Base-by-base conservation (phyloP, 2,329 filamentous ascomycete species). In the Zymoseptoria passerinii region DNA sequence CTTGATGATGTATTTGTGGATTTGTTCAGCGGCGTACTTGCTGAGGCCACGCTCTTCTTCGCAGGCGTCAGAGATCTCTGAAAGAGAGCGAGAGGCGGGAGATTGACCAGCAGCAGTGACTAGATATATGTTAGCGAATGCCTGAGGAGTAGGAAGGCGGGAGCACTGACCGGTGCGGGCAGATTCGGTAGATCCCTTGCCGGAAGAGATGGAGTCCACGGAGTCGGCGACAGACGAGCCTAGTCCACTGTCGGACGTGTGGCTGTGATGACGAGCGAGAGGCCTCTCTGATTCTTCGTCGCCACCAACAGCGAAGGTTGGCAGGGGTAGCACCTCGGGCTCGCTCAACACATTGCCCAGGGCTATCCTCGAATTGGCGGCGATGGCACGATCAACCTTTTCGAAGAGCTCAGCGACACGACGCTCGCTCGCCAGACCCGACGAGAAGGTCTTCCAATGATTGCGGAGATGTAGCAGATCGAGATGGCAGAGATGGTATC, bases 241-340 rank as follows among this genome's bases (percentile, higher is more conserved):
- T 63, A 96, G 79, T 56, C 90, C 92, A 72, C 91, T 95, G 76
- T 96, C 92, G 16, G 90, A 94, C 59, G 83, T 83, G 75, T 91
- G 87, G 69, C 85, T 82, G 70, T 85, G 81, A 70, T 84, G 81
- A 58, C 80, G 80, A 53, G 58, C 58, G 63, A 63, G 69, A 60
- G 73, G 67, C 62, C 68, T 74, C 71, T 53, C 59, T 18, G 56
- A 54, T 71, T 28, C 53, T 69, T 52, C 68, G 50, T 73, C 65
- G 60, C 70, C 69, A 60, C 74, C 69, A 52, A 77, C 70, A 63
- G 75, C 69, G 65, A 78, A 75, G 57, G 69, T 74, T 16, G 77
- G 77, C n/a, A 78, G 68, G 23, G 78, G 77, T 56, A 79, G 72
- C 52, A 79, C 77, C 62, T 79, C 76, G 13, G 74, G 75, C 65